Evolutionary conservation across 176 grass and related monocot species (phyloP), one percentile per base, ranked within the genome.

Genomic region (Ensete glaucum): DNA sequence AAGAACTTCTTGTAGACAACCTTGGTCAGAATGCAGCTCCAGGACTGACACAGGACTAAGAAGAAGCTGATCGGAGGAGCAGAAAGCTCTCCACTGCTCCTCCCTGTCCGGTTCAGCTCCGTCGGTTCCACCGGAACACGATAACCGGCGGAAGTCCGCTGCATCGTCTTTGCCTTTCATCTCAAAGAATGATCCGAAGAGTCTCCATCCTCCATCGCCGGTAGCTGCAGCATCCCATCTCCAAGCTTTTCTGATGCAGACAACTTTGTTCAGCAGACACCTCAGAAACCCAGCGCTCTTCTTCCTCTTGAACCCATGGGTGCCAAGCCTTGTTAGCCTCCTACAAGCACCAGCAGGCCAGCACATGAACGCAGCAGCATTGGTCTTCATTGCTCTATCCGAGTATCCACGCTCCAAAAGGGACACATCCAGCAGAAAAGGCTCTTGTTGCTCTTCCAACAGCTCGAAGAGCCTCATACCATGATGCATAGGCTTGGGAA

Each of bases 361-460:
- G 77, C 73, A 80, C 9, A 51, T 27, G 26, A 53, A 54, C 17
- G 8, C 72, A 68, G 34, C 34, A 43, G 53, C 73, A 13, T 56
- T 64, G 64, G 65, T 51, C 62, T 83, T 87, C 11, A 79, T 16
- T 52, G 77, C 77, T 9, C 72, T 76, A 20, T 65, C 82, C 9
- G 76, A 79, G 63, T 77, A 87, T 2, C 81, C 81, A 67, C 83
- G 82, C 78, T 87, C 80, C 22, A 71, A 71, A 13, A 87, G 85
- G 73, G 81, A 87, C 23, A 79, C 78, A 34, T 99, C 96, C 82
- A 95, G 54, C 17, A 99, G 88, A 78, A 95, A 99, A 26, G 96
- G 96, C 71, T 99, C 96, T 74, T 99, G 96, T 72, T 95, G 91
- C 83, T 99, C 96, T 77, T 88, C 83, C 27, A 99, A 83, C 64